phyloP scores from a whole-genome alignment of 805 yeast species.

The Ogataea sp. region DNA sequence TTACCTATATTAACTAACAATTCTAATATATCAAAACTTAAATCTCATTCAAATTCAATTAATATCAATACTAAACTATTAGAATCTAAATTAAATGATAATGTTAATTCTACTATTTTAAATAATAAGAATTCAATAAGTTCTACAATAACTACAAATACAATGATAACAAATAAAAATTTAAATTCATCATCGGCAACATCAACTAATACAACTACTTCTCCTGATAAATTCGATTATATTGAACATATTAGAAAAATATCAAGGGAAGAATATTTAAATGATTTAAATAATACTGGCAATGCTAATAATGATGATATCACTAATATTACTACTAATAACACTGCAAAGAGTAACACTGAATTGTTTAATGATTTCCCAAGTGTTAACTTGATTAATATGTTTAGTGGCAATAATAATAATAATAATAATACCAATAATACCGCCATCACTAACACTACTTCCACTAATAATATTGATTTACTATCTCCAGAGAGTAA shows the following conservation, averaged over 20 bases:
- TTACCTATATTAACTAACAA: too few species aligned
- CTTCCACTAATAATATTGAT: neutral
- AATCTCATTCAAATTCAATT: neutral
- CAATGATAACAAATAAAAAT: too few species aligned
- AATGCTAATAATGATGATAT: too few species aligned
- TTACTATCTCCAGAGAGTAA: conserved; percentile 8
- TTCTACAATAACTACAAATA: too few species aligned
- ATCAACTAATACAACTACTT: conserved; percentile 1
- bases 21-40: too few species aligned
- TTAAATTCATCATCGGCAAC: neutral
- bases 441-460: neutral
- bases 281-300: too few species aligned
- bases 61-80: neutral
- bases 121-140: conserved; percentile 3
- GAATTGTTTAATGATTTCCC: conserved; percentile 9
- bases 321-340: too few species aligned
- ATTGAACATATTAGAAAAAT: conserved; percentile 29
- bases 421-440: neutral
- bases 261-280: conserved; percentile 27
- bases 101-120: conserved; percentile 10
- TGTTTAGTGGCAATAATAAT: conserved; percentile 8
- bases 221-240: conserved; percentile 25
- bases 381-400: conserved; percentile 19
- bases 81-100: conserved; percentile 2
- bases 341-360: too few species aligned